Evolutionary conservation across 495 filamentous ascomycete species (phyloP), one percentile per base, ranked within the genome.

Genomic region (Penicillium goetzii): DNA sequence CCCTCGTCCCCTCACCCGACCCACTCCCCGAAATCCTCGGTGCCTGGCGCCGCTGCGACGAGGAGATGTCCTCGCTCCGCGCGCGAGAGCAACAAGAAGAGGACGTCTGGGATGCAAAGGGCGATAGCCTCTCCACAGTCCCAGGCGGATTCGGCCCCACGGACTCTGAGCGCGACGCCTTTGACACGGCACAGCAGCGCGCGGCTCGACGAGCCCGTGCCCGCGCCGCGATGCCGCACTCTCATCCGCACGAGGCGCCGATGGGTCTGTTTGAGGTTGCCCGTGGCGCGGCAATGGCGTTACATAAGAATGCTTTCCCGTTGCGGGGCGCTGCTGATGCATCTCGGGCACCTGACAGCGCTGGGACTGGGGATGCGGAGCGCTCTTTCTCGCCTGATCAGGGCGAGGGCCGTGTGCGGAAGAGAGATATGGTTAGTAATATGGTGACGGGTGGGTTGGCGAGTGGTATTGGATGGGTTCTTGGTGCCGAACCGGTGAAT

Each of bases 181-280:
- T 77, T 30, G 80, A 82, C 33, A 81, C 75, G 0, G 70, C 72
- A 50, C 73, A 76, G 61, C 75, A 77, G 50, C 77, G 78, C 9
- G 72, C 62, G 1, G 69, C 76, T 0, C 62, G 72, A 41, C 75
- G 77, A 15, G 74, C 76, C 0, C 74, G 78, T 0, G 75, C 83
- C 43, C 56, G 82, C 61, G 66, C 71, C 30, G 65, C 66, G 1
- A 60, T 72, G 65, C 68, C 70, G 34, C 68, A 73, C 21, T 72
- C 69, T 1, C 68, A 77, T 38, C 69, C 78, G 15, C 90, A 92
- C 56, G 93, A 96, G 70, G 90, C 92, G 34, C 95, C 95, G 0
- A 93, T 97, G 89, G 93, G 92, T 2, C 79, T 98, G 26, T 98
- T 99, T 69, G 96, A 97, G 63, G 86, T 98, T 45, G 92, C 93